Conservation (phyloP, 1,139 yeast genomes). For the Wickerhamiella infanticola region DNA sequence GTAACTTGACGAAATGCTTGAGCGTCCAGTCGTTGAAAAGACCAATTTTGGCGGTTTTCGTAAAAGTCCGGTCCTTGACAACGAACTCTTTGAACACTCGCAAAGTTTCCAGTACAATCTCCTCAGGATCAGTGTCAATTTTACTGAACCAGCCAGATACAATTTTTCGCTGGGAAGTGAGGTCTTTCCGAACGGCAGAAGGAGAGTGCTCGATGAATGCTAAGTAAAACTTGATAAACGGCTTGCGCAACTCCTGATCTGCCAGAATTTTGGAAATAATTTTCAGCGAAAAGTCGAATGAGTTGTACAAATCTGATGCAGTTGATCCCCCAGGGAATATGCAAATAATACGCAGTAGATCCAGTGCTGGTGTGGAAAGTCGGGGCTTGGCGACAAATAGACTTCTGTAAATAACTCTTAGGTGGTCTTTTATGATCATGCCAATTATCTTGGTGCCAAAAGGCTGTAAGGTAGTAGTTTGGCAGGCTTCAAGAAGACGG, state of each 20-base stretch:
- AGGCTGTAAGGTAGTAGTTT: constrained; percentile 1
- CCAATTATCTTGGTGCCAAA: constrained; percentile 9
- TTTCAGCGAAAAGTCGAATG: constrained; percentile 52
- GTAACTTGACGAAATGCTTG: constrained; percentile 40
- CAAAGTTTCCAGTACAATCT: constrained; percentile 30
- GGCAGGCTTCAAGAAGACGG: constrained; percentile 4
- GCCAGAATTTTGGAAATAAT: constrained; percentile 46
- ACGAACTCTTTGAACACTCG: constrained; percentile 36
- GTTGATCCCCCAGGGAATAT: constrained; percentile 34
- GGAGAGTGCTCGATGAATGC: constrained; percentile 35
- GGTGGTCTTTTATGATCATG: constrained; percentile 40
- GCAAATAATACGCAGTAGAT: constrained; percentile 39
- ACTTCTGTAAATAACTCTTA: constrained; percentile 54
- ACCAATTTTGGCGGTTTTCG: constrained; percentile 55
- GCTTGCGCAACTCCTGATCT: constrained; percentile 39
- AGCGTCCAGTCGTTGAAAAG: constrained; percentile 68
- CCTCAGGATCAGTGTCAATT: constrained; percentile 40
- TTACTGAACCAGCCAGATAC: constrained; percentile 54
- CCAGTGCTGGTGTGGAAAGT: constrained; percentile 45
- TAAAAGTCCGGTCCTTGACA: constrained; percentile 43
- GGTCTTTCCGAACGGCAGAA: constrained; percentile 44
- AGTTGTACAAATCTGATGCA: constrained; percentile 42
- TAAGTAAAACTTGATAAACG: constrained; percentile 49
- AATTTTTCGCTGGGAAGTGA: constrained; percentile 37
- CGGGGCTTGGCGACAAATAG: constrained; percentile 43